These are phyloP conservation scores for Podospora pseudoanserina DNA, from an alignment of 495 filamentous ascomycete genomes.

Conservation along the genomic window DNA sequence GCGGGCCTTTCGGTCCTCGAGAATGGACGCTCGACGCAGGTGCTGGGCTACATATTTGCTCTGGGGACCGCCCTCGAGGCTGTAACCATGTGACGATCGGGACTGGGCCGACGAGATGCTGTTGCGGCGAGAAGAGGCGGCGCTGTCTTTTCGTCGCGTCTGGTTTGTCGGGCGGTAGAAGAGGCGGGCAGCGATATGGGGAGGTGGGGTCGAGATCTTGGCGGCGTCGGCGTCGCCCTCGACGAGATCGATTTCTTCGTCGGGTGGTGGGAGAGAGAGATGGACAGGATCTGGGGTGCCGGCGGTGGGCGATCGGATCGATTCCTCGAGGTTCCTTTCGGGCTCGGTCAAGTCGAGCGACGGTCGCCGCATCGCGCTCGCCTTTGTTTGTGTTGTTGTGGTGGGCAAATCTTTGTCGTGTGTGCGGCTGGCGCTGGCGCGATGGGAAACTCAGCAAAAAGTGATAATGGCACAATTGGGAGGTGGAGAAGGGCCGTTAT, in stretches of 20 bases:
- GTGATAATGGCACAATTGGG: not conserved
- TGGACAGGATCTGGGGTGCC: conserved; percentile 30
- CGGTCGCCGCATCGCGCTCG: conserved; percentile 39
- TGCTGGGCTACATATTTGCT: conserved; percentile 85
- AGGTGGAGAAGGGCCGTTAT: conserved; percentile 1
- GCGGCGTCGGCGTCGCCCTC: conserved; percentile 32
- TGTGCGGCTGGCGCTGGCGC: not conserved
- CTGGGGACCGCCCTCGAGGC: conserved; percentile 60
- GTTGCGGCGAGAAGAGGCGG: conserved; percentile 81
- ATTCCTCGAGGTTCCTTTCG: conserved; percentile 45
- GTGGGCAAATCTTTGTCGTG: not conserved
- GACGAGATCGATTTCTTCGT: conserved; percentile 34
- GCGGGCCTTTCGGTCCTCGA: conserved; percentile 88
- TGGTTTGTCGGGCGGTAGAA: conserved; percentile 68
- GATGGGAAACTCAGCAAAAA: not conserved
- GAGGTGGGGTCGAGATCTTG: conserved; percentile 60
- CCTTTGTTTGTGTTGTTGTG: conserved; percentile 3
- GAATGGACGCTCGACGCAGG: conserved; percentile 82
- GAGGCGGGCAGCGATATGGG: conserved; percentile 75
- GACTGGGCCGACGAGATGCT: conserved; percentile 87
- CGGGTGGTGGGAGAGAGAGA: conserved; percentile 33
- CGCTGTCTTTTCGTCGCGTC: conserved; percentile 73
- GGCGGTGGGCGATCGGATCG: conserved; percentile 35
- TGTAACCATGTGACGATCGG: conserved; percentile 55
- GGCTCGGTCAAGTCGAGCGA: conserved; percentile 45